Conservation (phyloP, 2,329 filamentous ascomycete genomes). For the Metarhizium brunneum region DNA sequence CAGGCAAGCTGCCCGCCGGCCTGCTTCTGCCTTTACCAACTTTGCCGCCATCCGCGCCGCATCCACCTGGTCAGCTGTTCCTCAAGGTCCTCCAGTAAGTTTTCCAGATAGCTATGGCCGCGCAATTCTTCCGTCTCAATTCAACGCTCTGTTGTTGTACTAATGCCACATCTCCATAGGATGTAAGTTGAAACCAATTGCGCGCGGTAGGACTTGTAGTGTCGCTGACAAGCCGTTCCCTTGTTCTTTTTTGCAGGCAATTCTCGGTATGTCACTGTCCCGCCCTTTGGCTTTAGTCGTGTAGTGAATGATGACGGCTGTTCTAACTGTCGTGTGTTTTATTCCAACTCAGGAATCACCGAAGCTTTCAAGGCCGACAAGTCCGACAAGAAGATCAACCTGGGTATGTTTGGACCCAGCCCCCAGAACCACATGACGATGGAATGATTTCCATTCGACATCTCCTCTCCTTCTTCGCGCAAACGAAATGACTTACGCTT, state of each 20-base stretch:
- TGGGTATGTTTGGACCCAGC: constrained; percentile 48
- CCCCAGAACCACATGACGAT: neutral
- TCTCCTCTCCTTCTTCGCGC: constrained; percentile 8
- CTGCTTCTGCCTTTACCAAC: constrained; percentile 24
- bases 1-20: constrained; percentile 36
- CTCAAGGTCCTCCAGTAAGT: constrained; percentile 88
- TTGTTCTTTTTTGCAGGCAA: constrained; percentile 43
- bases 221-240: neutral
- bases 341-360: constrained; percentile 59
- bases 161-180: constrained; percentile 3
- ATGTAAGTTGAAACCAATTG: constrained; percentile 9
- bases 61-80: constrained; percentile 84
- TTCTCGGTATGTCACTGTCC: constrained; percentile 51
- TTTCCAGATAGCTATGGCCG: neutral
- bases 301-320: neutral
- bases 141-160: neutral
- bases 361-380: constrained; percentile 98
- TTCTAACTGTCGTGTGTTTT: constrained; percentile 13
- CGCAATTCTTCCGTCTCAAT: neutral
- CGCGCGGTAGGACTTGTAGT: neutral
- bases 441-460: neutral
- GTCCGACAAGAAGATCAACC: constrained; percentile 94
- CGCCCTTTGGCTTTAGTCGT: constrained; percentile 2
- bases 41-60: constrained; percentile 42
- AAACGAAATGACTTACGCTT: constrained; percentile 6